phyloP scores from a whole-genome alignment of 345 rosid species.

The Streptanthus diversifolius region DNA sequence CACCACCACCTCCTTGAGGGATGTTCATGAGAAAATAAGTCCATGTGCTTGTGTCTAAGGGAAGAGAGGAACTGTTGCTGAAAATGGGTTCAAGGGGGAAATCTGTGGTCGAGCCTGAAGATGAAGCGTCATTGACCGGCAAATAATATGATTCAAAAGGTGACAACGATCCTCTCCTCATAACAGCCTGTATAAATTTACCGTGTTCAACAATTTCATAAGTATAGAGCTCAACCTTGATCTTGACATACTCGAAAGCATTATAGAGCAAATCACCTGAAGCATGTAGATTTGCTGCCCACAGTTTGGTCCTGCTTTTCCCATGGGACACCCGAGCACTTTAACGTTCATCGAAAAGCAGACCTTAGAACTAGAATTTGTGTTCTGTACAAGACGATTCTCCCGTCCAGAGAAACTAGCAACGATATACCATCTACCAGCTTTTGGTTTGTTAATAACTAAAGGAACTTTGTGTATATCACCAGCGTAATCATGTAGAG shows the following conservation, averaged over 20 bases:
- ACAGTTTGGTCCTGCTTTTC: slow-evolving; percentile 82
- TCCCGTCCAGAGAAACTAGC: slow-evolving; percentile 44
- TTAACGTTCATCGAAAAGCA: slow-evolving; percentile 70
- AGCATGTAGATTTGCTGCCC: slow-evolving; percentile 56
- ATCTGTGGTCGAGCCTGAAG: slow-evolving; percentile 49
- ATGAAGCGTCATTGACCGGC: slow-evolving; percentile 51
- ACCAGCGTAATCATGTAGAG: slow-evolving; percentile 66
- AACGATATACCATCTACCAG: slow-evolving; percentile 80
- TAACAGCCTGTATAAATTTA: slow-evolving; percentile 61
- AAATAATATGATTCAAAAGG: slow-evolving; percentile 80
- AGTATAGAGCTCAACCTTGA: slow-evolving; percentile 12
- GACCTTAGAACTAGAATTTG: slow-evolving; percentile 33
- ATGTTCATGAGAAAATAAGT: slow-evolving; percentile 71
- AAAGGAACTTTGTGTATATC: slow-evolving; percentile 53
- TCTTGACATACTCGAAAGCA: slow-evolving; percentile 2
- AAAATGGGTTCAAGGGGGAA: slow-evolving; percentile 69
- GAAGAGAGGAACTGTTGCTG: slow-evolving; percentile 56
- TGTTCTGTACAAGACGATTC: slow-evolving; percentile 33
- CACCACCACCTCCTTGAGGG: slow-evolving; percentile 91
- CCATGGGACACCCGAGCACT: slow-evolving; percentile 63
- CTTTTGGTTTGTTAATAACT: slow-evolving; percentile 58
- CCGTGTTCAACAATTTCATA: not conserved
- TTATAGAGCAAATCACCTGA: slow-evolving; percentile 45
- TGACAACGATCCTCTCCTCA: slow-evolving; percentile 50
- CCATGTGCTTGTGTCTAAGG: slow-evolving; percentile 49